Evolutionary conservation across 441 rosid species (phyloP), one percentile per base, ranked within the genome.

Genomic region (Euphorbia schlechtendalii): DNA sequence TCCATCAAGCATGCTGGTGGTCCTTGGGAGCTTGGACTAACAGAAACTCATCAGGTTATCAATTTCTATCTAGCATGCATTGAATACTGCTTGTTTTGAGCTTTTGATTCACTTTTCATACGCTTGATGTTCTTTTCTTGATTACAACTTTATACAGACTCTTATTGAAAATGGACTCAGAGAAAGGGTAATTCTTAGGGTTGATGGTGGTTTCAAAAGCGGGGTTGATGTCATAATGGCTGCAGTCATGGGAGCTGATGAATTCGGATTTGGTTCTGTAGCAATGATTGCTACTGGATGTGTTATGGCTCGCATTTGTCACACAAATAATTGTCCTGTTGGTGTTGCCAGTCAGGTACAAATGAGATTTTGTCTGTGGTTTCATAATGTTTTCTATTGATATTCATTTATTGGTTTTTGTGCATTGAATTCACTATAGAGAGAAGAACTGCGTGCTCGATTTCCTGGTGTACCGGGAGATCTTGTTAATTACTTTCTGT

Each of bases 241-340:
- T 74, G 99, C 96, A 56, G 85, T 83, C 63, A 89, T 95, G 98
- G 99, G 99, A 67, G 98, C 98, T 70, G 98, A 95, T 73, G 99
- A 95, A 73, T 95, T 85, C 71, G 99, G 98, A 22, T 95, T 95
- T 81, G 98, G 99, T 77, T 91, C 99, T 48, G 81, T 95, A 66
- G 99, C 99, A 65, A 91, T 95, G 99, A 95, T 95, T 85, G 99
- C 99, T 72, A 95, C 99, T 72, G 99, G 99, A 21, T 94, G 99
- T 78, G 90, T 94, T 69, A 94, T 91, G 98, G 99, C 99, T 64
- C 98, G 98, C 79, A 94, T 94, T 70, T 91, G 99, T 76, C 99
- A 94, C 78, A 94, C 98, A 67, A 94, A 94, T 74, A 94, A 91
- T 72, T 94, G 99, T 65, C 99, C 99, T 25, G 98, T 95, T 57